Evolutionary conservation across 2,329 filamentous ascomycete genomes (phyloP).

Genomic region (Beauveria caledonica): DNA sequence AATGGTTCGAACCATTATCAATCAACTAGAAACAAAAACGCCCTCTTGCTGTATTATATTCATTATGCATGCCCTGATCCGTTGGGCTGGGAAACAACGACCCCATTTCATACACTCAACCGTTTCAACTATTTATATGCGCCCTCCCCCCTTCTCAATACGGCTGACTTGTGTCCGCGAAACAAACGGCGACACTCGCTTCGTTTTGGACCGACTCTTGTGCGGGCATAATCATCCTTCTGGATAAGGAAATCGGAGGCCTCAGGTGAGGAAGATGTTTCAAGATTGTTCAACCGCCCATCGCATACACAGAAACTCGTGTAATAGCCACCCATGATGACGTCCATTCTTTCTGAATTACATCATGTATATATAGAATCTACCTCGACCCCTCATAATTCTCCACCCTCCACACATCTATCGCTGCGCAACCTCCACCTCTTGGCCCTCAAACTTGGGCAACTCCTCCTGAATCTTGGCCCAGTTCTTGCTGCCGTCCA

Average conservation of each 20-base stretch:
- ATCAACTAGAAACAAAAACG: too few species aligned
- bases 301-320: background rate
- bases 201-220: background rate
- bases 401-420: conserved; percentile 11
- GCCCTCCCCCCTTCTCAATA: background rate
- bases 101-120: too few species aligned
- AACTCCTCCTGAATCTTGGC: conserved; percentile 66
- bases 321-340: background rate
- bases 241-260: background rate
- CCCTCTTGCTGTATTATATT: too few species aligned
- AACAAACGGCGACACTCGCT: background rate
- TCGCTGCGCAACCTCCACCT: conserved; percentile 38
- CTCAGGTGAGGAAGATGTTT: background rate
- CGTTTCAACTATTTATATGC: background rate
- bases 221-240: background rate
- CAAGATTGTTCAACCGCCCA: background rate
- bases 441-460: conserved; percentile 77
- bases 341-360: background rate
- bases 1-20: too few species aligned
- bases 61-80: too few species aligned
- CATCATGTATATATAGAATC: conserved; percentile 12
- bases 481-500: conserved; percentile 47
- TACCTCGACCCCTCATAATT: background rate
- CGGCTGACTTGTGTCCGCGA: background rate
- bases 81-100: too few species aligned